A percentile compares a stretch with the other conserved stretches of the same genome.
These are phyloP conservation scores for Penicillium thymicola DNA, from an alignment of 2,329 filamentous ascomycete species.

Conservation along the genomic window DNA sequence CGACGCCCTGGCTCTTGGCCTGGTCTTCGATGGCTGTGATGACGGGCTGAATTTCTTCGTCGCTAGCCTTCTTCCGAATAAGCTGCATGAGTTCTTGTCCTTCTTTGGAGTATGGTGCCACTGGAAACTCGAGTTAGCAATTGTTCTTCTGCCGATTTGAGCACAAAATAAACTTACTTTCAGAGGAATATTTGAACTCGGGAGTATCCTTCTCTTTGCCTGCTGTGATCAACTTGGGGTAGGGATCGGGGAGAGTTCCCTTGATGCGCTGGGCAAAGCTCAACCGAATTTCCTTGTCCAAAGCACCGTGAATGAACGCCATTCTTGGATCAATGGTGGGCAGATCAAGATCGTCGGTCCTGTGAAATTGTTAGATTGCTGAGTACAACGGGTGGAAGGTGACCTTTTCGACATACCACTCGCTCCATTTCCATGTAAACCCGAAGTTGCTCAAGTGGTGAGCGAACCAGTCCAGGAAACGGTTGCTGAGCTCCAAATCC, in stretches of 20 bases:
- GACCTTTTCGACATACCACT: conserved; percentile 62
- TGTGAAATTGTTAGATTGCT: conserved; percentile 30
- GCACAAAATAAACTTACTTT: conserved; percentile 53
- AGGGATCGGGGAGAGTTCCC: conserved; percentile 82
- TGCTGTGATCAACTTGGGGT: conserved; percentile 74
- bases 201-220: conserved; percentile 95
- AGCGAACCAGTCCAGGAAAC: conserved; percentile 96
- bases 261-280: conserved; percentile 96
- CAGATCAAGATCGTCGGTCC: conserved; percentile 75
- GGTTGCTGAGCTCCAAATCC: conserved; percentile 80
- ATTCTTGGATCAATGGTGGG: conserved; percentile 80
- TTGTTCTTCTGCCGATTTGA: neutral
- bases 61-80: conserved; percentile 76
- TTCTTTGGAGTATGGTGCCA: conserved; percentile 76
- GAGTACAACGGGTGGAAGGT: neutral
- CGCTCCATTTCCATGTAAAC: conserved; percentile 98
- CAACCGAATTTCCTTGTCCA: conserved; percentile 95
- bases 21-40: conserved; percentile 79
- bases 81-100: conserved; percentile 78
- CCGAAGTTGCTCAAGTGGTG: conserved; percentile 99
- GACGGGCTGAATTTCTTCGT: conserved; percentile 79
- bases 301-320: conserved; percentile 82
- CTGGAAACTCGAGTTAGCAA: conserved; percentile 41
- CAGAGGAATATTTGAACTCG: conserved; percentile 82
- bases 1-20: conserved; percentile 64